phyloP scores from a whole-genome alignment of 306 rosid genomes.

The Pyrus bretschneideri region DNA sequence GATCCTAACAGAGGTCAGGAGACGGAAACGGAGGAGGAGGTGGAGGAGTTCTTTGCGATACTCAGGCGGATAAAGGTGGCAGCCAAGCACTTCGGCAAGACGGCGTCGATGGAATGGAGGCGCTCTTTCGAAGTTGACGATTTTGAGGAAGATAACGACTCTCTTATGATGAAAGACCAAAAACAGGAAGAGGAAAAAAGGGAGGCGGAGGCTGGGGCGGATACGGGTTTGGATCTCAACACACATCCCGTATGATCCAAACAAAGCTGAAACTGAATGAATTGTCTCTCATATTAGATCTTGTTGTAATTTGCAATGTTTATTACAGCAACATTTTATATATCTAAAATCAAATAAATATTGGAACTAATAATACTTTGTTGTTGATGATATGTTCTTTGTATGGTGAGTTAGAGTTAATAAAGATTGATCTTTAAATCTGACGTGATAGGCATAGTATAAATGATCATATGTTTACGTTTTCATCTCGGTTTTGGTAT shows the following conservation, averaged over 20 bases:
- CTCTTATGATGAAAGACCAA: background rate
- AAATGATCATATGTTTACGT: background rate
- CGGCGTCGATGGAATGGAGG: slow-evolving; percentile 9
- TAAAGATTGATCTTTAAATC: too few species aligned
- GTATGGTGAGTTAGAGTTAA: too few species aligned
- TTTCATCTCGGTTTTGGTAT: background rate
- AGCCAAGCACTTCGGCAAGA: slow-evolving; percentile 24
- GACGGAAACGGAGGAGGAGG: slow-evolving; percentile 32
- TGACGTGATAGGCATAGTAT: too few species aligned
- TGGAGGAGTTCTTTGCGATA: slow-evolving; percentile 47
- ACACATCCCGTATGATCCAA: slow-evolving; percentile 6
- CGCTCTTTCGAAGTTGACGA: slow-evolving; percentile 7
- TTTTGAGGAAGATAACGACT: slow-evolving; percentile 10
- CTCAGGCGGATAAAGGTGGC: slow-evolving; percentile 41
- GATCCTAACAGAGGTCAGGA: background rate
- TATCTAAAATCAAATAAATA: background rate
- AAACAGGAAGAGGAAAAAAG: background rate
- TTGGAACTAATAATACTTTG: background rate
- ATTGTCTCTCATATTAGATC: background rate
- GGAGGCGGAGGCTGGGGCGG: background rate
- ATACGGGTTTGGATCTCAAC: slow-evolving; percentile 28
- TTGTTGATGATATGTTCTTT: background rate
- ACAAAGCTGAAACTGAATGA: background rate
- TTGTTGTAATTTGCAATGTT: too few species aligned
- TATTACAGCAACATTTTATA: background rate